These are phyloP conservation scores for Spizellomyces sp. DNA, from an alignment of 192 early-diverging fungal genomes.

Conservation along the genomic window DNA sequence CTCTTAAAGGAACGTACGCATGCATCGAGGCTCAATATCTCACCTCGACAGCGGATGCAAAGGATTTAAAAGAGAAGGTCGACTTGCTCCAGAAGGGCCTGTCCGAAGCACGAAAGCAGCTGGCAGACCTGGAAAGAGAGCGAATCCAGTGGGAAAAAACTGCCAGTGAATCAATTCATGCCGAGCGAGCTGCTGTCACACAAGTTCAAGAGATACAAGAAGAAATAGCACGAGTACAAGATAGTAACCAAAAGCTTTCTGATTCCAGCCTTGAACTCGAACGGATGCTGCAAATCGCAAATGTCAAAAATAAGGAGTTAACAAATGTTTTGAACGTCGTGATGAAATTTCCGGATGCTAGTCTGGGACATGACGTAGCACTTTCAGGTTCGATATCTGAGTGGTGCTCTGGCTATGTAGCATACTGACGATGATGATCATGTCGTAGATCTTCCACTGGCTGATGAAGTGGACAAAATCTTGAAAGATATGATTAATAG, in stretches of 20 bases:
- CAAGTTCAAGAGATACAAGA: background rate
- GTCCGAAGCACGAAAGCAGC: conserved; percentile 1
- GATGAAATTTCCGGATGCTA: conserved; percentile 49
- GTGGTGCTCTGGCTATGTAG: background rate
- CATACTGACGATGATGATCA: too few species aligned
- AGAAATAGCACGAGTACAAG: background rate
- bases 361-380: conserved; percentile 37
- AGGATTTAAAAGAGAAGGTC: background rate
- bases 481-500: conserved; percentile 45
- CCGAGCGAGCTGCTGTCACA: background rate
- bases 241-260: conserved; percentile 16
- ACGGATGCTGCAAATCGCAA: conserved; percentile 18
- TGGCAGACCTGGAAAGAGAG: background rate
- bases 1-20: too few species aligned
- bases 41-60: too few species aligned
- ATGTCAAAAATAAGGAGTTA: conserved; percentile 17
- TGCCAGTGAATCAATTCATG: background rate
- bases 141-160: background rate
- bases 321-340: conserved; percentile 1
- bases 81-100: background rate
- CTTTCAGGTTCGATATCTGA: conserved; percentile 9
- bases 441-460: background rate
- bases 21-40: too few species aligned
- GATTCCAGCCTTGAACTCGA: conserved; percentile 27
- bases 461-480: conserved; percentile 31